Base-by-base conservation (phyloP, 192 early-diverging fungal genomes). In the Funneliformis mosseae region DNA sequence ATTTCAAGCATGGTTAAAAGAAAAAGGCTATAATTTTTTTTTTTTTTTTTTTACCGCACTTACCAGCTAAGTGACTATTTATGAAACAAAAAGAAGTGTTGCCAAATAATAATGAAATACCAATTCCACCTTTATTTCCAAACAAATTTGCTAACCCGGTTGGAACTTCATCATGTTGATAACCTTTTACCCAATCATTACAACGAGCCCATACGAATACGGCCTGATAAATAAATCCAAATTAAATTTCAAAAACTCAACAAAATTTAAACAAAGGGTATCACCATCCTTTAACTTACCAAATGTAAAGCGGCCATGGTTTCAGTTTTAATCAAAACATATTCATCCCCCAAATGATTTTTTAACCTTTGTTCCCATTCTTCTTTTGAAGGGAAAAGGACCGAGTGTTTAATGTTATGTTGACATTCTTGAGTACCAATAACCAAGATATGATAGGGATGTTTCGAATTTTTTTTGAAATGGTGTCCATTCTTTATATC, bases 391-490 rank as follows among this genome's bases (percentile, higher is more conserved):
- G 88, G 86, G 60, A 87, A 87, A 6, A 89, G 76, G 8, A 89
- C 77, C 0, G 88, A 83, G 64, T 87, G 87, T n/a, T 82, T 73
- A 25, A 89, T 89, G 61, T 88, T 87, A 28, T 86, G 84, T 46
- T 89, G 87, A 70, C 88, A 89, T 64, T 89, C 88, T 73, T 89
- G 88, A 0, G 88, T 89, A n/a, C 88, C 88, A 46, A 89, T 87
- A 8, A 80, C 88, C 3, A 89, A 74, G 16, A 89, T 59, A 77
- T 89, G 88, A 68, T 88, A 89, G 0, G 88, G 88, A 25, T 86
- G 83, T 50, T 81, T 66, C 0, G 73, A 11, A 25, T 76, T 74
- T 81, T 76, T 82, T 39, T 82, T 78, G 46, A 85, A 60, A 23
- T 79, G 82, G 0, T 83, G 83, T 0, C 62, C 63, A 12, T 84